A percentile compares a stretch with the other conserved stretches of the same genome.
Conservation (phyloP, 192 early-diverging fungal species). For the Backusella westeae region DNA sequence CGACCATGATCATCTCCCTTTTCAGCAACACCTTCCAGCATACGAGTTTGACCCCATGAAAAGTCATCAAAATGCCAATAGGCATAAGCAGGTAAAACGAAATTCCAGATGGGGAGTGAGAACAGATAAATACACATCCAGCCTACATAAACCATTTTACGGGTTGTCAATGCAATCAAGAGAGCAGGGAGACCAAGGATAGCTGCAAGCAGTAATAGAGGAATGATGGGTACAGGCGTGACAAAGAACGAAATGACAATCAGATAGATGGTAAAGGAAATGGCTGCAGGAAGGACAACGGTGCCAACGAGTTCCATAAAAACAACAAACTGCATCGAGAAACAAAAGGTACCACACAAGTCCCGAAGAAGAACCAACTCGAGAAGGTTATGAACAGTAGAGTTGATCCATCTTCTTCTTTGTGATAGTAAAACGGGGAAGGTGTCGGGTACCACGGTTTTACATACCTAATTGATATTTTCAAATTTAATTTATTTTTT, state of each 20-base stretch:
- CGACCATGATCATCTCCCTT: constrained; percentile 61
- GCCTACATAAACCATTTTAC: constrained; percentile 80
- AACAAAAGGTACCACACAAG: constrained; percentile 88
- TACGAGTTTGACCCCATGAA: constrained; percentile 81
- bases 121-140: constrained; percentile 73
- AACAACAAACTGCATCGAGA: constrained; percentile 95
- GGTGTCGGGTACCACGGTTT: constrained; percentile 68
- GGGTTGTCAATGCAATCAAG: constrained; percentile 84
- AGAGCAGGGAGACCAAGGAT: constrained; percentile 89
- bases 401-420: constrained; percentile 86
- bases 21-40: constrained; percentile 53
- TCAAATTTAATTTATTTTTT: not conserved
- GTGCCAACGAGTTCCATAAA: constrained; percentile 94
- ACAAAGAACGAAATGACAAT: constrained; percentile 76
- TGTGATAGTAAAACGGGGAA: constrained; percentile 73
- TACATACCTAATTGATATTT: constrained; percentile 52
- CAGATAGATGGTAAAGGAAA: constrained; percentile 82
- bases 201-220: constrained; percentile 72
- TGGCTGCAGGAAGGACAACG: constrained; percentile 88
- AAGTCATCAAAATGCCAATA: constrained; percentile 93
- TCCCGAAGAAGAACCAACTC: constrained; percentile 81
- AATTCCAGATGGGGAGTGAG: constrained; percentile 77
- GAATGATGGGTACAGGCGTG: constrained; percentile 50
- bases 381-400: constrained; percentile 82
- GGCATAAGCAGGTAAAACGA: constrained; percentile 75